Base-by-base conservation (phyloP, 345 rosid species). In the Pseudoturritis turrita region DNA sequence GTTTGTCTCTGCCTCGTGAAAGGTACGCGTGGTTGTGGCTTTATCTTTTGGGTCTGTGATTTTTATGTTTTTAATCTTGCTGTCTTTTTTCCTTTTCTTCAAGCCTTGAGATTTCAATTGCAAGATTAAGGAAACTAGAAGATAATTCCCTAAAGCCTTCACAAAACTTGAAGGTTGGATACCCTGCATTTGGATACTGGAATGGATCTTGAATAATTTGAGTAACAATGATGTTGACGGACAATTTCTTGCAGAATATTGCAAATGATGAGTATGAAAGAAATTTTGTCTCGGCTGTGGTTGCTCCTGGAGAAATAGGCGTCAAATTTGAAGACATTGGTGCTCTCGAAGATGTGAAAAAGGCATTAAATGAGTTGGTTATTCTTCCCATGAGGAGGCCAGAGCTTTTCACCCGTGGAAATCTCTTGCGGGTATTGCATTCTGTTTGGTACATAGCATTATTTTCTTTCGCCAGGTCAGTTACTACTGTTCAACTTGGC, bases 381-480 rank as follows among this genome's bases (percentile, higher is more conserved):
- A 95, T 95, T 83, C 99, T 95, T 76, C 99, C 99, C 57, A 91
- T 95, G 99, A 80, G 88, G 56, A 89, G 99, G 74, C 97, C 99
- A 1, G 96, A 87, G 76, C 96, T 95, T 59, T 95, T 95, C 68
- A 71, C 97, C 78, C 86, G 45, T 41, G 99, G 99, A 73, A 95
- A 91, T 83, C 81, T 95, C 71, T 75, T 95, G 81, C 87, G 90
- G 90, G 97, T 89, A 91, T 45, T 72, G 54, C 46, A 71, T 26
- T 37, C 22, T 70, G 25, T 54, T 51, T 51, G 9, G 28, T 35
- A 31, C 21, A 65, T 69, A 36, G 52, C 41, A n/a, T 35, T 33
- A 0, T 58, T 26, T 25, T 63, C 10, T 45, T 69, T 18, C 17
- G 62, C 18, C 15, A 64, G 10, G 47, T 45, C n/a, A 26, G 18